phyloP scores from a whole-genome alignment of 169 alveolate species.

The Plasmodium inui region DNA sequence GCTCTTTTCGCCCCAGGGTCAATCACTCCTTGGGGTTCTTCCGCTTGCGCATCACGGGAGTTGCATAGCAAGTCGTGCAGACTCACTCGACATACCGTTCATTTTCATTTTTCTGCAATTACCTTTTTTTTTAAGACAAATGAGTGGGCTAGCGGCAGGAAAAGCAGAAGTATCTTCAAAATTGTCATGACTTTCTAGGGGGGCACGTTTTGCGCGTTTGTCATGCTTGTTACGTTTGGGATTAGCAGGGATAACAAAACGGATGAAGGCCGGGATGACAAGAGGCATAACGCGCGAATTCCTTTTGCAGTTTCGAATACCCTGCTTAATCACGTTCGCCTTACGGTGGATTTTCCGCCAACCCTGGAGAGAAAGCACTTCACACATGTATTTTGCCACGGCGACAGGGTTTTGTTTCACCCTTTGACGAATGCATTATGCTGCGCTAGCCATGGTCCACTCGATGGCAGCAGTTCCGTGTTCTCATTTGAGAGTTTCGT shows the following conservation, averaged over 20 bases:
- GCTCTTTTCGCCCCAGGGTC: not conserved
- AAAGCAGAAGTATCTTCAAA: conserved; percentile 27
- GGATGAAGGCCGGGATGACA: too few relatives aligned
- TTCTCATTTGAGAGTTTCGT: not conserved
- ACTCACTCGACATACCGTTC: not conserved
- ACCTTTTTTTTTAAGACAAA: conserved; percentile 61
- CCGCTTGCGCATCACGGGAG: not conserved
- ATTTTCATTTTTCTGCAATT: not conserved
- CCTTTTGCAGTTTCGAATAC: not conserved
- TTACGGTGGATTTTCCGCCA: not conserved
- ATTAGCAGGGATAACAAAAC: too few relatives aligned
- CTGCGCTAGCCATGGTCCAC: not conserved
- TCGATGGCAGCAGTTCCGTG: not conserved
- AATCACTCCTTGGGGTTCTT: not conserved
- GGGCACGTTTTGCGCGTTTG: conserved; percentile 24
- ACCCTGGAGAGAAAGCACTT: not conserved
- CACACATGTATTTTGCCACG: not conserved
- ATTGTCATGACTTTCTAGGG: conserved; percentile 62
- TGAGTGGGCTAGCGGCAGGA: conserved; percentile 23
- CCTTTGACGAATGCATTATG: not conserved
- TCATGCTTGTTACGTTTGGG: not conserved
- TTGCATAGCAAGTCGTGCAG: not conserved
- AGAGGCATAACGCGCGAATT: not conserved
- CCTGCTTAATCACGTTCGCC: not conserved
- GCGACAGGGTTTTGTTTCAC: not conserved